Percentiles rank a stretch among this genome's conserved stretches.
These are phyloP conservation scores for Bertia moriformis DNA, from an alignment of 2,329 filamentous ascomycete genomes.

Conservation along the genomic window DNA sequence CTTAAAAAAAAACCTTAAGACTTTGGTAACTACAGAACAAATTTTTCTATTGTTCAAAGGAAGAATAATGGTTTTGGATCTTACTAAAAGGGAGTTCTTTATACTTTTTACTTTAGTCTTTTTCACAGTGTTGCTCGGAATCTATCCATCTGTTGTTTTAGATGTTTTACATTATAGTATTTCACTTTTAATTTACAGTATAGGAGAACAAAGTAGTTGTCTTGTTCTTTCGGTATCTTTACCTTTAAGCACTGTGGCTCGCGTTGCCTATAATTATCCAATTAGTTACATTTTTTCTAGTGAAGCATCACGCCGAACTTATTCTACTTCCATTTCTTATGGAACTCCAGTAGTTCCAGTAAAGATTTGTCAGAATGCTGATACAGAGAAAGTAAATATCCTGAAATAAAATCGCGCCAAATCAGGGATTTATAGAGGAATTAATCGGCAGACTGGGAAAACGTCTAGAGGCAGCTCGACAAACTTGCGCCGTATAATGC, in stretches of 20 bases:
- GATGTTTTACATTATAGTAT: conserved; percentile 4
- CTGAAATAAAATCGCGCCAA: background rate
- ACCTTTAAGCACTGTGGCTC: no score
- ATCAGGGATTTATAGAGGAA: background rate
- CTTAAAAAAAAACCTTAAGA: conserved; percentile 13
- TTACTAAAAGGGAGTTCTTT: conserved; percentile 3
- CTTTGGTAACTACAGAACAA: conserved; percentile 15
- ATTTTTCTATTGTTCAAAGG: conserved; percentile 6
- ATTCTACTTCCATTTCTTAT: background rate
- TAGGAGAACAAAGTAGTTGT: no score
- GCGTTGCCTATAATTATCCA: no score
- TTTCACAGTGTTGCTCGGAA: conserved; percentile 3
- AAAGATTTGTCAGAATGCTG: background rate
- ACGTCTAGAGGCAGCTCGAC: background rate
- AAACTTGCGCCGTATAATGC: background rate
- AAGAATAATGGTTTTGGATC: conserved; percentile 3
- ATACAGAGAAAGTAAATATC: background rate
- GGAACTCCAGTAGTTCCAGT: no score
- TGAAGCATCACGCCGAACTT: no score
- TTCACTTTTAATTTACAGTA: conserved; percentile 4
- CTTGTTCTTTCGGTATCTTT: no score
- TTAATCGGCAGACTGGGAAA: background rate
- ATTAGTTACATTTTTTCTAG: no score
- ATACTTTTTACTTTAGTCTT: conserved; percentile 4
- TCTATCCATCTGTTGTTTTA: conserved; percentile 4